Base-by-base conservation (phyloP, 169 alveolate genomes). In the Eimeria falciformis region DNA sequence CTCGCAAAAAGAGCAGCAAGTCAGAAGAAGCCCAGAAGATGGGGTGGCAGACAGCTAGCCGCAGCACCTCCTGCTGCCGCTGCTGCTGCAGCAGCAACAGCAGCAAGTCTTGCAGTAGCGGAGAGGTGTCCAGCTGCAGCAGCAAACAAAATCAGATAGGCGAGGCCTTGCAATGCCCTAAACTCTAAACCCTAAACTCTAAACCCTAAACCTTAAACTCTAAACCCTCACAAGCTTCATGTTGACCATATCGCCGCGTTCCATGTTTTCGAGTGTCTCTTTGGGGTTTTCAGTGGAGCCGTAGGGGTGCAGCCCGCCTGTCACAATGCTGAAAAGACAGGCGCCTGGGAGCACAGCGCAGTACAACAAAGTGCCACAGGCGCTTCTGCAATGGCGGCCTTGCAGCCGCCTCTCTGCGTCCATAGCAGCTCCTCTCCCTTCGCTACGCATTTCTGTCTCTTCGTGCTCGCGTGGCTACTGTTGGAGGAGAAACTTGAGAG, bases 41-140 rank as follows among this genome's bases (percentile, higher is more conserved):
- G 7, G 82, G 82, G 17, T 71, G 82, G 82, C 82, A 71, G n/a
- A 37, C 82, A 37, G 82, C 82, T 5, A 71, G 55, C 21, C 82
- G 82, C 50, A 71, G 56, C 82, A 71, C 82, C 5, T 50, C 33
- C 82, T 71, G 82, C 82, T 71, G 58, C 79, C 9, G 79, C 82
- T 71, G 58, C 56, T 71, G 82, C 82, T 25, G 50, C 71, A 58
- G 71, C 27, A 58, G 27, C 18, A 58, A 27, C 71, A 9, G 71
- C 33, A 58, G 71, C 71, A 58, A n/a, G 25, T 58, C 53, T 12
- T 71, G 82, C 82, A 71, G 82, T 56, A 71, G 55, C 50, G 82
- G 82, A 12, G 82, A 71, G 27, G 29, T 71, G 82, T 71, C 82
- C 23, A 71, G 82, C 82, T 71, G 82, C 82, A 40, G n/a, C 40